Evolutionary conservation across 768 basidiomycete genomes (phyloP).

Genomic region (Collybiopsis luxurians): DNA sequence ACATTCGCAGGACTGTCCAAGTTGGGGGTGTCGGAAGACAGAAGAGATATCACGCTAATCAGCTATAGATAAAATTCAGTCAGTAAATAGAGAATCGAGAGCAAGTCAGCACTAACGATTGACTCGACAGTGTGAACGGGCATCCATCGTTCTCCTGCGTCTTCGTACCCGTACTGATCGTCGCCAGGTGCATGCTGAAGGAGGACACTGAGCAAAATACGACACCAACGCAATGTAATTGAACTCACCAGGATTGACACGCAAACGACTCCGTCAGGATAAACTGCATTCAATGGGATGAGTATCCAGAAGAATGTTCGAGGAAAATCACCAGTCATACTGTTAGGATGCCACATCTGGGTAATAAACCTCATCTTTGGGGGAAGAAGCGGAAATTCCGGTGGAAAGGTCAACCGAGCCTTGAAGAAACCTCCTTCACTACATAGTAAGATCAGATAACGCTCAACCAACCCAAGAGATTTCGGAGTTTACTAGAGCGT

Average conservation of each 20-base stretch:
- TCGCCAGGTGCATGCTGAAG: conserved; percentile 89
- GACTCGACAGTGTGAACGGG: conserved; percentile 97
- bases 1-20: conserved; percentile 95
- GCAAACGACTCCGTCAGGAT: conserved; percentile 89
- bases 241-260: conserved; percentile 92
- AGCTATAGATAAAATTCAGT: conserved; percentile 49
- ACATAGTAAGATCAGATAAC: conserved; percentile 16
- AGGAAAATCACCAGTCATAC: conserved; percentile 42
- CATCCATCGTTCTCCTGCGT: conserved; percentile 95
- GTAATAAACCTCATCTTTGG: conserved; percentile 97
- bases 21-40: conserved; percentile 90
- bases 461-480: neutral
- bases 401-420: conserved; percentile 84
- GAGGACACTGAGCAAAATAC: neutral
- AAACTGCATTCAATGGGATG: conserved; percentile 54
- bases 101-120: conserved; percentile 55
- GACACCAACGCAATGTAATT: no score
- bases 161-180: conserved; percentile 96
- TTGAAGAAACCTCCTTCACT: conserved; percentile 98
- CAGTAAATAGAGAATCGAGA: conserved; percentile 16
- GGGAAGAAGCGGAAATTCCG: conserved; percentile 85
- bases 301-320: neutral
- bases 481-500: conserved; percentile 76
- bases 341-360: conserved; percentile 97
- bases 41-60: conserved; percentile 91